Evolutionary conservation across 1,284 basidiomycete genomes (phyloP).

Genomic region (Puccinia brachypodii): DNA sequence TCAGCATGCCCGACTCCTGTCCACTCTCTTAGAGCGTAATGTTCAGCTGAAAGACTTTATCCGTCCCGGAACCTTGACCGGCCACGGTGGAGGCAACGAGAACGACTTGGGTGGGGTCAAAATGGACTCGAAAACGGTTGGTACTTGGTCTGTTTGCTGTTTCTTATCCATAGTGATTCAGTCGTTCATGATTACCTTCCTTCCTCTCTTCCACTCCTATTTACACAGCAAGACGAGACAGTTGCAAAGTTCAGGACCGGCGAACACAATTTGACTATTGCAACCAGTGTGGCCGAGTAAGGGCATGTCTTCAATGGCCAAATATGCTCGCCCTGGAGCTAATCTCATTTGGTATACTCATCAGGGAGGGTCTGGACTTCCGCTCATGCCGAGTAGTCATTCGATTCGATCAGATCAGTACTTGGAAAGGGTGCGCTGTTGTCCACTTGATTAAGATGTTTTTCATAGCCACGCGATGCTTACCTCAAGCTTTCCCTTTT

Average conservation of each 20-base stretch:
- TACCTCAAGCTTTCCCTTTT: conserved; percentile 66
- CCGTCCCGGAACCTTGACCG: conserved; percentile 67
- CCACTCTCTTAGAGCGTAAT: conserved; percentile 66
- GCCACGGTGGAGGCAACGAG: conserved; percentile 65
- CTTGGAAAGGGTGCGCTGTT: conserved; percentile 46
- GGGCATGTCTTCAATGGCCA: not conserved
- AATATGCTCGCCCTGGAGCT: not conserved
- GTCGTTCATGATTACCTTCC: too few species aligned
- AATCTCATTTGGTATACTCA: not conserved
- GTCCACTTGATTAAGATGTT: conserved; percentile 63
- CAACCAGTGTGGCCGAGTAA: conserved; percentile 75
- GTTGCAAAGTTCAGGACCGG: conserved; percentile 68
- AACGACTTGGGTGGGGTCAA: not conserved
- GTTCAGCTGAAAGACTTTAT: conserved; percentile 65
- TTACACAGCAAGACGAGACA: conserved; percentile 64
- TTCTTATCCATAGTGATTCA: not conserved
- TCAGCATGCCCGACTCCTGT: conserved; percentile 70
- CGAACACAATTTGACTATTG: conserved; percentile 70
- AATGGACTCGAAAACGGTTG: conserved; percentile 57
- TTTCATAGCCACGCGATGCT: conserved; percentile 76
- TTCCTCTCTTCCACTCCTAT: too few species aligned
- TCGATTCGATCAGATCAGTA: conserved; percentile 39
- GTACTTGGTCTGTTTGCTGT: not conserved
- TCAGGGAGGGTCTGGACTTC: conserved; percentile 44
- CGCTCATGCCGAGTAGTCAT: conserved; percentile 38